Base-by-base conservation (phyloP, 148 eudicot species). In the Amaranthus palmeri region DNA sequence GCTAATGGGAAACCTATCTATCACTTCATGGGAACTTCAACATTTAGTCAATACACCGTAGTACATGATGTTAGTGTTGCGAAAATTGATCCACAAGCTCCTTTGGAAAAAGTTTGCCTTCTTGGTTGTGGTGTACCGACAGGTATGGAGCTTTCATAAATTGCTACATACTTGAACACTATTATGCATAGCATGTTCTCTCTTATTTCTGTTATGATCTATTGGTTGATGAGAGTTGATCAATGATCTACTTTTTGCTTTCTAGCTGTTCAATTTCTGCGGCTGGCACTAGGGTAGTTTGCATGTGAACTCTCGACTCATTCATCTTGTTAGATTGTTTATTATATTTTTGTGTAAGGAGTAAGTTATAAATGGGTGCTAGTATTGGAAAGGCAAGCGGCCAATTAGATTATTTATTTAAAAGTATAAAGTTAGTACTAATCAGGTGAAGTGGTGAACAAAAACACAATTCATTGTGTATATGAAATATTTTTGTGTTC, bases 51-150 rank as follows among this genome's bases (percentile, higher is more conserved):
- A 81, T 96, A 96, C 76, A 96, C 99, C 70, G 99, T 96, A 45
- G 96, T 96, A 53, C 99, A 96, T 77, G 97, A 96, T 82, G 99
- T 96, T 65, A 96, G 99, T 79, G 99, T 96, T 77, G 99, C 99
- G 60, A 96, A 96, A 85, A 86, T 96, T 82, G 96, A 90, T 70
- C 96, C 92, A 58, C 75, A 76, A 68, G 99, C 99, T 76, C 97
- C 99, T 43, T 67, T 92, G 84, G 99, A 96, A 44, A 96, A 92
- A 90, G 99, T 96, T 4, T 96, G 99, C 82, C 99, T 96, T 80
- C 97, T 96, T 67, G 99, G 99, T 40, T 96, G 99, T 77, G 99
- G 97, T 81, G 99, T 96, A 69, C 87, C 99, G 36, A 96, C 99
- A 51, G 99, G 97, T 85, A 84, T 62, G 74, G 36, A 25, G 61